Evolutionary conservation across 2,329 filamentous ascomycete genomes (phyloP).

Genomic region (Ambrosiella xylebori): DNA sequence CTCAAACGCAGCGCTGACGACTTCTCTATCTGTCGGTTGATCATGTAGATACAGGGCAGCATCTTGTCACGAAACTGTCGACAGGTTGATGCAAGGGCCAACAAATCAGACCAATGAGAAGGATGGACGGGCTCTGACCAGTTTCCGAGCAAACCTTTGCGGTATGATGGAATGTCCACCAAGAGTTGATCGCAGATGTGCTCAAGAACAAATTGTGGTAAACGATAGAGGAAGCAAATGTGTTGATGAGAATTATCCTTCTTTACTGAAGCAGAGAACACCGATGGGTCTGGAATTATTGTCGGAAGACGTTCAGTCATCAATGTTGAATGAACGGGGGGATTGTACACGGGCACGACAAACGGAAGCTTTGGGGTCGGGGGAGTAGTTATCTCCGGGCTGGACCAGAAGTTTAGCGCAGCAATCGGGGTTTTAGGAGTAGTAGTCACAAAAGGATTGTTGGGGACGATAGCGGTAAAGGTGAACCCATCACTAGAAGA

Average conservation of each 20-base stretch:
- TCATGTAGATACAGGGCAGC: constrained; percentile 3
- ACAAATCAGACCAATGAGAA: constrained; percentile 4
- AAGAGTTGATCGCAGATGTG: background rate
- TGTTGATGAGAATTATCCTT: too few relatives aligned
- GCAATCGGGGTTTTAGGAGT: too few relatives aligned
- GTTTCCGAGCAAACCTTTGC: background rate
- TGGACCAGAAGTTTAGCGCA: too few relatives aligned
- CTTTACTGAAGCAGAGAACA: too few relatives aligned
- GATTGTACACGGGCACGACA: too few relatives aligned
- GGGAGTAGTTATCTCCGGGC: too few relatives aligned
- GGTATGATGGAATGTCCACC: background rate
- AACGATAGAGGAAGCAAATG: background rate
- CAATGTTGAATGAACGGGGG: too few relatives aligned
- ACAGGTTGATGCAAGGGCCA: constrained; percentile 7
- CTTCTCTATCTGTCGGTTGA: constrained; percentile 7
- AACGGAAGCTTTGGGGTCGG: too few relatives aligned
- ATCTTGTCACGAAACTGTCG: background rate
- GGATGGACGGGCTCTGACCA: background rate
- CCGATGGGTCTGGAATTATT: too few relatives aligned
- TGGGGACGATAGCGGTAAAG: constrained; percentile 1
- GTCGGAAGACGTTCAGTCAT: too few relatives aligned
- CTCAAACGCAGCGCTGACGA: constrained; percentile 9
- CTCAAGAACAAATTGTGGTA: background rate
- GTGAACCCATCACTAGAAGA: background rate
- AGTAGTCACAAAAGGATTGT: background rate